Evolutionary conservation across 331 rosid species (phyloP).

Genomic region (Spiraea crenata): DNA sequence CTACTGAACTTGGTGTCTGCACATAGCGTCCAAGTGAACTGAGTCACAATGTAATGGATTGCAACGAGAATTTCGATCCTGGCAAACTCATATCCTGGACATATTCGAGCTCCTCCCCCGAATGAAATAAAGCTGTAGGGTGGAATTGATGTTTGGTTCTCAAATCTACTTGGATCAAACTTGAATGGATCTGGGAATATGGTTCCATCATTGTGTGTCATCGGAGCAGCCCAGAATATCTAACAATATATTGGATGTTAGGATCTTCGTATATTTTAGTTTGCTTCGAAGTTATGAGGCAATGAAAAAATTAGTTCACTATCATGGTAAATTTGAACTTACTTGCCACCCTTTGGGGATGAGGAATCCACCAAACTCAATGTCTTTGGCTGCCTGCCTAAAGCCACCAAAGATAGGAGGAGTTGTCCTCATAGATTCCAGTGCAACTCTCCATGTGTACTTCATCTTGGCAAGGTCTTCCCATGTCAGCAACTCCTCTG

Average conservation of each 20-base stretch:
- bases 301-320: neutral
- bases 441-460: slow-evolving; percentile 76
- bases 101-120: slow-evolving; percentile 63
- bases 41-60: slow-evolving; percentile 61
- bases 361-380: slow-evolving; percentile 58
- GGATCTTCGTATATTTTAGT: neutral
- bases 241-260: slow-evolving; percentile 15
- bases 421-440: slow-evolving; percentile 61
- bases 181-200: slow-evolving; percentile 58
- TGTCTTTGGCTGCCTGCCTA: slow-evolving; percentile 47
- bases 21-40: slow-evolving; percentile 56
- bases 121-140: slow-evolving; percentile 57
- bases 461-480: slow-evolving; percentile 79
- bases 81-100: slow-evolving; percentile 69
- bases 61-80: slow-evolving; percentile 59
- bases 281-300: neutral
- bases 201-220: slow-evolving; percentile 61
- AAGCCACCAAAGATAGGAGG: slow-evolving; percentile 66
- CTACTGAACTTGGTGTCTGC: slow-evolving; percentile 50
- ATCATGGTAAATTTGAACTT: slow-evolving; percentile 19
- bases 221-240: slow-evolving; percentile 63
- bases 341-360: slow-evolving; percentile 93
- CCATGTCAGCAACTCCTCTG: slow-evolving; percentile 62
- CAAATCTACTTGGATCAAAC: slow-evolving; percentile 67
- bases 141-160: slow-evolving; percentile 50